Evolutionary conservation across 75 land plant species (phyloP).

Genomic region (Picea sitchensis): DNA sequence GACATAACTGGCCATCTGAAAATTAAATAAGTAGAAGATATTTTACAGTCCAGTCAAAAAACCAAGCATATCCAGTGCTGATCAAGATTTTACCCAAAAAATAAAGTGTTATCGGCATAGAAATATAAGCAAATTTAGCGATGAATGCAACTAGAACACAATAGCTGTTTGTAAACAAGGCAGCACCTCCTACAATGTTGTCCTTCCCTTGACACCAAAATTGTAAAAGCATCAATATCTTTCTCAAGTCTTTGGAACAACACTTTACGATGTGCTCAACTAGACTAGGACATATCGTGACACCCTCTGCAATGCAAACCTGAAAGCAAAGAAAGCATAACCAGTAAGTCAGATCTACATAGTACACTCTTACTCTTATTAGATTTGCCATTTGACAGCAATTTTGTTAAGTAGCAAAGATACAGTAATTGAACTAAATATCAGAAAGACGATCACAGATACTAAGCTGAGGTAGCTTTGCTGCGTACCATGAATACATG

Average conservation of each 20-base stretch:
- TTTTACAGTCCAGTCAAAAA: background rate
- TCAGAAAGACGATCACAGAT: background rate
- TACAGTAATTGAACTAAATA: background rate
- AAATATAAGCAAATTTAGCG: constrained; percentile 5
- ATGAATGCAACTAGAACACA: background rate
- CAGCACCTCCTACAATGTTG: constrained; percentile 14
- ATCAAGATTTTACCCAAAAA: background rate
- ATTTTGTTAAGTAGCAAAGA: background rate
- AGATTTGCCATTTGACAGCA: background rate
- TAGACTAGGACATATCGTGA: constrained; percentile 24
- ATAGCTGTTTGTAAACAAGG: background rate
- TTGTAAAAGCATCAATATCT: constrained; percentile 73
- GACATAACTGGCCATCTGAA: constrained; percentile 27
- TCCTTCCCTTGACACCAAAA: constrained; percentile 85
- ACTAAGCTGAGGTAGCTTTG: background rate
- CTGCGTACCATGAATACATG: constrained; percentile 49
- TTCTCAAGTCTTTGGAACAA: constrained; percentile 72
- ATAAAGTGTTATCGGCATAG: constrained; percentile 11
- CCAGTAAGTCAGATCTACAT: background rate
- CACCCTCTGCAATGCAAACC: constrained; percentile 77
- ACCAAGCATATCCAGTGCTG: background rate
- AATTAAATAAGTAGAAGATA: constrained; percentile 10
- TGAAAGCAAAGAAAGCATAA: constrained; percentile 18
- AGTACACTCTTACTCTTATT: background rate
- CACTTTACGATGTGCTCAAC: constrained; percentile 39